These are phyloP conservation scores for Climacium dendroides DNA, from an alignment of 225 moss, liverwort and hornwort genomes.

Conservation along the genomic window DNA sequence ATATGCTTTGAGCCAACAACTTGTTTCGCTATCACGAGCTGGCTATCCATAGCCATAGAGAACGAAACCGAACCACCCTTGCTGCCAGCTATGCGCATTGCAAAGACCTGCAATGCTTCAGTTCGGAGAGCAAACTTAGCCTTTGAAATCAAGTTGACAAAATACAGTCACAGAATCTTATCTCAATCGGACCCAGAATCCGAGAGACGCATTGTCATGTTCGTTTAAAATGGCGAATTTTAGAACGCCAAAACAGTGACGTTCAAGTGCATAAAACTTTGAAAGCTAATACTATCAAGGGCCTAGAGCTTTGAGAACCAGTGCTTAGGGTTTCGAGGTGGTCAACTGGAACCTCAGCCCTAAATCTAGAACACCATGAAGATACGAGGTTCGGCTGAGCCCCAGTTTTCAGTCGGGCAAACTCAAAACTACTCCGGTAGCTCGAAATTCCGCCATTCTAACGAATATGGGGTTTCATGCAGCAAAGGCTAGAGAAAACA, in stretches of 20 bases:
- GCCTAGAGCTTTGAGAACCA: background rate
- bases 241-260: background rate
- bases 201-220: background rate
- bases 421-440: background rate
- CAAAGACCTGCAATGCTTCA: constrained; percentile 45
- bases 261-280: background rate
- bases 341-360: background rate
- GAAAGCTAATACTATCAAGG: background rate
- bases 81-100: constrained; percentile 62
- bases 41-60: constrained; percentile 46
- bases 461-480: background rate
- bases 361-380: background rate
- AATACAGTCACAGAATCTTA: background rate
- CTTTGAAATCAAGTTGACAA: background rate
- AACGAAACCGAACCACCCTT: constrained; percentile 49
- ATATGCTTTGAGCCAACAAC: constrained; percentile 37
- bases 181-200: background rate
- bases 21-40: constrained; percentile 33
- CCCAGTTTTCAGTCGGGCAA: background rate
- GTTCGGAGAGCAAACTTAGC: background rate
- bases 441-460: background rate
- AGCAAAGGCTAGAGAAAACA: background rate
- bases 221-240: background rate
- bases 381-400: background rate
- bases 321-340: background rate